Percentiles rank a stretch among this genome's conserved stretches.
Evolutionary conservation across 1,284 basidiomycete genomes (phyloP).

Genomic region (Fereydounia khargensis): DNA sequence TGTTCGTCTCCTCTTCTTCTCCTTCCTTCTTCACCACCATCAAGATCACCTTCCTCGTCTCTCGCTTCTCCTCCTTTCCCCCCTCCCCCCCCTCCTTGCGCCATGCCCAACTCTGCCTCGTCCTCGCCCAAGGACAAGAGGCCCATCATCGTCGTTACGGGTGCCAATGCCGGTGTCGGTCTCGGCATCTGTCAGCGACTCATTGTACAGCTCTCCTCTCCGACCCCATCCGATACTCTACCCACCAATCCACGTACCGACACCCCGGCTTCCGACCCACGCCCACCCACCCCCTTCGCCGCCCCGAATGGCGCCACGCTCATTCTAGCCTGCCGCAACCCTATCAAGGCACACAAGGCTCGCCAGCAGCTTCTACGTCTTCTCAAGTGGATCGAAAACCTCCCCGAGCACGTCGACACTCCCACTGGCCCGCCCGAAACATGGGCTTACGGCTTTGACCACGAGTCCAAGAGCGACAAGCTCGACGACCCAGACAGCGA

Average conservation of each 20-base stretch:
- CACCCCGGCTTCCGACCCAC: slow-evolving; percentile 1
- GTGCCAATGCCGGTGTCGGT: slow-evolving; percentile 54
- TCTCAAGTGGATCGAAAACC: slow-evolving; percentile 37
- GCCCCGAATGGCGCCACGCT: slow-evolving; percentile 53
- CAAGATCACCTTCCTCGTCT: not conserved
- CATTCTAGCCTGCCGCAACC: slow-evolving; percentile 55
- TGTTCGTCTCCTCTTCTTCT: not conserved
- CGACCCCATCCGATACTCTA: slow-evolving; percentile 47
- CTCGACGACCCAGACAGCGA: slow-evolving; percentile 23
- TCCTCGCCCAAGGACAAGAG: not conserved
- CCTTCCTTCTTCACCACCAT: not conserved
- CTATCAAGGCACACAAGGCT: slow-evolving; percentile 54
- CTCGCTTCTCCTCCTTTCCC: not conserved
- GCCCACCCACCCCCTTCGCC: slow-evolving; percentile 44
- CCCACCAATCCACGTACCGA: slow-evolving; percentile 19
- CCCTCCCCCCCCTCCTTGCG: not conserved
- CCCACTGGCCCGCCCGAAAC: slow-evolving; percentile 31
- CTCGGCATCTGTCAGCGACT: slow-evolving; percentile 54
- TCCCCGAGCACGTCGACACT: slow-evolving; percentile 42
- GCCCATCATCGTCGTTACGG: slow-evolving; percentile 53
- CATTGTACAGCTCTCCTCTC: slow-evolving; percentile 54
- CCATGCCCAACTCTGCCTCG: not conserved
- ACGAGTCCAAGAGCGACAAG: slow-evolving; percentile 25
- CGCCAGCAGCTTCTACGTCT: slow-evolving; percentile 38
- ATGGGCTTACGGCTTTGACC: slow-evolving; percentile 29